phyloP scores from a whole-genome alignment of 306 rosid genomes.

The Ceratonia siliqua region DNA sequence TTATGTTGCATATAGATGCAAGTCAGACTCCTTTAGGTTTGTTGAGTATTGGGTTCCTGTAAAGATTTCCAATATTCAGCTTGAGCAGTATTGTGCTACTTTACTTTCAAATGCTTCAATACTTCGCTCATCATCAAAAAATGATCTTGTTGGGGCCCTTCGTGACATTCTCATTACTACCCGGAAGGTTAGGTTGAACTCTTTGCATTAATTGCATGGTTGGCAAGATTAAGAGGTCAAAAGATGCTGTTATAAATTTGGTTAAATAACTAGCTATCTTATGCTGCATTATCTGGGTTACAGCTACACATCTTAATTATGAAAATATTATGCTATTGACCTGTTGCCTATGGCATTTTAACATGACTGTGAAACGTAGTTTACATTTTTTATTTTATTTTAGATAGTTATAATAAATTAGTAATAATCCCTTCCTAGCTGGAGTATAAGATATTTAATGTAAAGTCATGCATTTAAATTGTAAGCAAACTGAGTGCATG shows the following conservation, averaged over 20 bases:
- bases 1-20: conserved; percentile 52
- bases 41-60: conserved; percentile 95
- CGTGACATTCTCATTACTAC: conserved; percentile 56
- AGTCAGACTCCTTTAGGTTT: conserved; percentile 56
- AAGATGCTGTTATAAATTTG: conserved; percentile 13
- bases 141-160: conserved; percentile 53
- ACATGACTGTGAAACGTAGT: not conserved
- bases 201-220: conserved; percentile 31
- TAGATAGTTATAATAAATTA: conserved; percentile 26
- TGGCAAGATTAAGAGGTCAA: conserved; percentile 29
- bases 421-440: conserved; percentile 17
- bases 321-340: not conserved
- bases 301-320: conserved; percentile 2
- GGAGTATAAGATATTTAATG: conserved; percentile 1
- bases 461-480: not conserved
- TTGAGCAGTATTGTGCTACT: conserved; percentile 83
- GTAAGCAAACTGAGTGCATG: conserved; percentile 5
- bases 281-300: conserved; percentile 19
- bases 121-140: conserved; percentile 58
- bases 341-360: not conserved
- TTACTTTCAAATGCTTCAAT: conserved; percentile 61
- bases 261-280: conserved; percentile 23
- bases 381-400: conserved; percentile 10
- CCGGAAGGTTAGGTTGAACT: conserved; percentile 68
- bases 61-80: conserved; percentile 72